Conservation (phyloP, 2,329 filamentous ascomycete species). For the Colletotrichum sp. region DNA sequence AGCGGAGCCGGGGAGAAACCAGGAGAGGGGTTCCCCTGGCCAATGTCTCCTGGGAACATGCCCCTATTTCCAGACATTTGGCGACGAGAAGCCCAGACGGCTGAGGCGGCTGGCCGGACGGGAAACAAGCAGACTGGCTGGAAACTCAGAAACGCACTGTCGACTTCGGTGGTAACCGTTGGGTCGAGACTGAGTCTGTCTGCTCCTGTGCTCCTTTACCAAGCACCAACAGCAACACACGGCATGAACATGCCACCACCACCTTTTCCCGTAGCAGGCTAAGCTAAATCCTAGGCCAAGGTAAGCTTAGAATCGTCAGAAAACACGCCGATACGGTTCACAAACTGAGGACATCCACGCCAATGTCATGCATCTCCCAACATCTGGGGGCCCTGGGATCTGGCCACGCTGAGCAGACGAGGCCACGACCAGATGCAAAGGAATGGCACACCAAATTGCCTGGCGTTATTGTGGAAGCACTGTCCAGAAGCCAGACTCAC, state of each 20-base stretch:
- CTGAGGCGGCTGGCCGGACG: background rate
- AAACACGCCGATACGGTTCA: background rate
- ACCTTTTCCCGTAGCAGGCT: background rate
- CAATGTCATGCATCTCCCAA: background rate
- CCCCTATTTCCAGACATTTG: slow-evolving; percentile 9
- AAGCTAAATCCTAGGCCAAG: background rate
- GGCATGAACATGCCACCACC: background rate
- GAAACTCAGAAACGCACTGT: background rate
- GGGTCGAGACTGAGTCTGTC: background rate
- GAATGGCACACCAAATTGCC: background rate
- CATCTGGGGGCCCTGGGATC: background rate
- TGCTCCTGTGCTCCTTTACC: background rate
- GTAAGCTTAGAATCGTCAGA: background rate
- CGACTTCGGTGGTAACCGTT: background rate
- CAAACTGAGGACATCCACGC: background rate
- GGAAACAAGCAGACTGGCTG: background rate
- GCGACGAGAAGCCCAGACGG: background rate
- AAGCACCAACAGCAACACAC: background rate
- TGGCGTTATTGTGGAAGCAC: background rate
- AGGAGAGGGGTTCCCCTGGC: background rate
- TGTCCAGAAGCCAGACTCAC: background rate
- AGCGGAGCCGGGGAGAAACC: background rate
- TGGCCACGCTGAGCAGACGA: background rate
- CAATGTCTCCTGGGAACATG: slow-evolving; percentile 1
- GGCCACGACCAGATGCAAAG: background rate